Percentiles rank a stretch among this genome's conserved stretches.
Evolutionary conservation across 306 rosid species (phyloP).

Genomic region (Styphnolobium japonicum): DNA sequence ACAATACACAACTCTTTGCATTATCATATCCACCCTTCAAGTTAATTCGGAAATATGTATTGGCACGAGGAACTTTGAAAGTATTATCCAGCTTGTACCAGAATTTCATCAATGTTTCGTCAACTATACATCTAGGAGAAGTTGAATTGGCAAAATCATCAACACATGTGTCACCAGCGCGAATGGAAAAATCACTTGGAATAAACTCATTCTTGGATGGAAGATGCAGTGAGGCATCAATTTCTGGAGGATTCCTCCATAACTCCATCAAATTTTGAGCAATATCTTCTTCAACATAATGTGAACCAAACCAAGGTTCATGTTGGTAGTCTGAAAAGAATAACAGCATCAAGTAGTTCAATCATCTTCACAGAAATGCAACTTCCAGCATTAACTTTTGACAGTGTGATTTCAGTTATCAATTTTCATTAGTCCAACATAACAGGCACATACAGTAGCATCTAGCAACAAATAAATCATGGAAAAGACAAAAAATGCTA

Average conservation of each 20-base stretch:
- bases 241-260: conserved; percentile 80
- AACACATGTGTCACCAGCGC: conserved; percentile 32
- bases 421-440: conserved; percentile 7
- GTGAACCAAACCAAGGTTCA: conserved; percentile 97
- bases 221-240: conserved; percentile 74
- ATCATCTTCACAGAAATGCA: conserved; percentile 20
- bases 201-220: conserved; percentile 90
- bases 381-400: neutral
- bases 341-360: conserved; percentile 19
- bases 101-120: conserved; percentile 82
- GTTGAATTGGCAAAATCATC: conserved; percentile 41
- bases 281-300: conserved; percentile 69
- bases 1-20: conserved; percentile 58
- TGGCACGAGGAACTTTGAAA: conserved; percentile 91
- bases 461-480: neutral
- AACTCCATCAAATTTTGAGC: conserved; percentile 61
- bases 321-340: conserved; percentile 54
- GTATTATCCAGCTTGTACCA: conserved; percentile 86
- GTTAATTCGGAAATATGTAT: conserved; percentile 82
- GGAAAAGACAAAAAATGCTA: neutral
- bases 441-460: neutral
- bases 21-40: conserved; percentile 78
- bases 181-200: conserved; percentile 85
- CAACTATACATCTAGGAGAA: conserved; percentile 72
- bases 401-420: conserved; percentile 12